Evolutionary conservation across 257 asterid species (phyloP), one percentile per base, ranked within the genome.

Genomic region (Cordia subcordata): DNA sequence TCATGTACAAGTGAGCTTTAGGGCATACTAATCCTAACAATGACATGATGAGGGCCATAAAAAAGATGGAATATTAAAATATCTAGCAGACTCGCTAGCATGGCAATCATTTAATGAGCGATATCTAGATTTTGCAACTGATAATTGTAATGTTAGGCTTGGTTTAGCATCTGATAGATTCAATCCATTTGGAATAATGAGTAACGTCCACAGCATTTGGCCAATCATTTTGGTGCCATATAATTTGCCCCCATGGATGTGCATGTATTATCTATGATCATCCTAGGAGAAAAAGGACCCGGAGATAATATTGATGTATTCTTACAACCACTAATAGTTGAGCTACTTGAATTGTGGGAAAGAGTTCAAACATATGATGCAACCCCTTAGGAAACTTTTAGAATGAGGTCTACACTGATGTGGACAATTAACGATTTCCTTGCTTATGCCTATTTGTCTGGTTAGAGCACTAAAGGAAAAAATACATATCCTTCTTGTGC

Each of bases 201-300:
- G 35, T 6, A 27, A 51, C 44, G 6, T 14, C 13, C 5, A 22
- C 32, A 20, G 37, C 40, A 13, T 21, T 22, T 46, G 1, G 15
- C 17, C 39, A 70, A 47, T 70, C 5, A 27, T 27, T 27, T 16
- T 65, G 13, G 35, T 55, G 16, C 53, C 19, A 58, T 45, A 64
- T 35, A 70, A 70, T 33, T 37, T 70, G 0, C 64, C 58, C 8
- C 59, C 50, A 9, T 57, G 71, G 44, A 58, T 63, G 33, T 64
- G 66, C 17, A 64, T 64, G 62, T 61, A 35, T 44, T 38, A 12
- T 16, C 32, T 0, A 44, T 58, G n/a, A 15, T 60, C 15, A 47
- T 60, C 15, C 17, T 19, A 10, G 35, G 65, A 0, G 52, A 52
- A 5, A 44, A 53, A 5, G 57, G 44, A 10, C 66, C 66, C 11